A percentile compares a stretch with the other conserved stretches of the same genome.
phyloP scores from a whole-genome alignment of 257 asterid genomes.

The Datura wrightii region DNA sequence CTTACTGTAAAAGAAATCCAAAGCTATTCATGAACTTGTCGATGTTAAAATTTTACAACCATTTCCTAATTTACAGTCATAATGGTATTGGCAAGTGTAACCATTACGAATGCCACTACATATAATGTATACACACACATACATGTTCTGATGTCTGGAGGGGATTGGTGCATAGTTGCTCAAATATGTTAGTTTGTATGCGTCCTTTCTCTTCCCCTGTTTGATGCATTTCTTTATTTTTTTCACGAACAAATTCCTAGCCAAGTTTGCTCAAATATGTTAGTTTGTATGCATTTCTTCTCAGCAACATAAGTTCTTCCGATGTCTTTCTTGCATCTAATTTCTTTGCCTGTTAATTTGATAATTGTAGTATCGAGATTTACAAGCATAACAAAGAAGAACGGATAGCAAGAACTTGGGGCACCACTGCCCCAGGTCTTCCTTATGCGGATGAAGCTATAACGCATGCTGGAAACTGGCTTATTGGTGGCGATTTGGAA shows the following conservation, averaged over 20 bases:
- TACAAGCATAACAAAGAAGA: constrained; percentile 96
- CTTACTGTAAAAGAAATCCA: background rate
- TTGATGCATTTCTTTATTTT: background rate
- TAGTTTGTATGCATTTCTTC: background rate
- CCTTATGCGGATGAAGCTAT: constrained; percentile 83
- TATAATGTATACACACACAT: too few species aligned
- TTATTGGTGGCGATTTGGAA: constrained; percentile 85
- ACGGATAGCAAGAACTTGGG: constrained; percentile 95
- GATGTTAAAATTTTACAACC: background rate
- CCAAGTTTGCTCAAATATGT: background rate
- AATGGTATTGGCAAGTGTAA: background rate
- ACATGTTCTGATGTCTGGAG: background rate
- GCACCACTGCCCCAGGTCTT: constrained; percentile 81
- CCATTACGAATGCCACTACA: background rate
- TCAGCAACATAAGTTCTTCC: background rate
- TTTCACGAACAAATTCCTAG: background rate
- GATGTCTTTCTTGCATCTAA: background rate
- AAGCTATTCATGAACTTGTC: background rate
- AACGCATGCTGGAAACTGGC: constrained; percentile 77
- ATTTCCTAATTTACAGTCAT: background rate
- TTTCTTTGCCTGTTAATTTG: background rate
- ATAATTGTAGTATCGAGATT: constrained; percentile 68
- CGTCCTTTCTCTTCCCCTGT: background rate
- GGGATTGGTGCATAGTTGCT: background rate
- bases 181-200: background rate